Evolutionary conservation across 306 rosid species (phyloP), one percentile per base, ranked within the genome.

Genomic region (Trifolium pratense): DNA sequence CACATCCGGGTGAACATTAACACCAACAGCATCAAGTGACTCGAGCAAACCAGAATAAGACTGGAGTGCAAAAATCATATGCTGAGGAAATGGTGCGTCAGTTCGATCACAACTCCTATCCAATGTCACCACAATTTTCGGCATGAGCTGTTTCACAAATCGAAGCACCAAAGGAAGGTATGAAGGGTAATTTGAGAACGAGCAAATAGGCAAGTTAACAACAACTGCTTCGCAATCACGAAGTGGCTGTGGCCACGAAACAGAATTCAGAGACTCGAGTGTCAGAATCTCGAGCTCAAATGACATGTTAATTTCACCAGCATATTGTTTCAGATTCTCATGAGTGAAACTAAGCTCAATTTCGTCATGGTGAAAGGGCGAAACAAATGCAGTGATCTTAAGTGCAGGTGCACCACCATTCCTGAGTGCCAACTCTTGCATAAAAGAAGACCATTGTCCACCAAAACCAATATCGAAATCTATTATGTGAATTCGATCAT

Each of bases 401-500:
- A 93, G 87, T 78, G 83, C 79, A 42, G 88, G 84, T 13, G 87
- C 68, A 64, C 88, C 83, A 0, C 83, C 84, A 74, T 81, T 91
- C 66, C 90, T 85, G 51, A 89, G 76, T 45, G 94, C 94, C 7
- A 91, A 77, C 79, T 93, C 98, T 61, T 89, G 94, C 91, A 93
- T 91, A 59, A 93, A 83, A 49, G 98, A 93, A 71, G 98, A 91
- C 73, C 95, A 91, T 55, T 93, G 98, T 9, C 89, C 98, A 25
- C 98, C 98, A 61, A 91, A 87, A 7, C 97, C 97, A 45, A 93
- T 88, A 75, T 91, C 98, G 46, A 93, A 91, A 75, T 93, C 98
- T 14, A 93, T 66, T 6, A 93, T 57, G 66, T 91, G 97, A 52
- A 93, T 72, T 3, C 82, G 78, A 71, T 87, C 83, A 48, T 67